These are phyloP conservation scores for Gossypium gossypioides DNA, from an alignment of 441 rosid species.

Conservation along the genomic window DNA sequence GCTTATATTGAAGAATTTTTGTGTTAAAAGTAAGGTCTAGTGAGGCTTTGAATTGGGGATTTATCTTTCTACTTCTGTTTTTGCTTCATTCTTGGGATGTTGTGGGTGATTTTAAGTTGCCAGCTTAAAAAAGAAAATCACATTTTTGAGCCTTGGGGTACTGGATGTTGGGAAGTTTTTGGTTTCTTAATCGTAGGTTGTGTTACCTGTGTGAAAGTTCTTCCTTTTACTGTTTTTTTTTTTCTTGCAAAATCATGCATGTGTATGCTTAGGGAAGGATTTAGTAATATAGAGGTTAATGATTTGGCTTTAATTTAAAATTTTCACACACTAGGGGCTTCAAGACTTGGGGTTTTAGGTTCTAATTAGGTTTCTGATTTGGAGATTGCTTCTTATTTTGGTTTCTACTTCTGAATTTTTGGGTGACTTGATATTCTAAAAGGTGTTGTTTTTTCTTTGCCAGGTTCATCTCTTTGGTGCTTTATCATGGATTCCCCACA, in stretches of 20 bases:
- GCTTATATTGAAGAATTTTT: constrained; percentile 6
- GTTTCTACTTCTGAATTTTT: background rate
- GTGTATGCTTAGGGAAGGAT: constrained; percentile 8
- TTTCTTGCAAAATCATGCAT: background rate
- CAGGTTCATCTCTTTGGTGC: constrained; percentile 24
- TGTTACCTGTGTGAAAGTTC: background rate
- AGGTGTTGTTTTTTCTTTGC: constrained; percentile 19
- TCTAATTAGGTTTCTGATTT: constrained; percentile 1
- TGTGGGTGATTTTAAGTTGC: background rate
- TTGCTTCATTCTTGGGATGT: background rate
- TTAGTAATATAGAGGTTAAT: background rate
- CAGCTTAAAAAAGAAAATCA: background rate
- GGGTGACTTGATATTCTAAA: background rate
- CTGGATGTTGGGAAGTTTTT: background rate
- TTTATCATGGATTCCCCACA: constrained; percentile 80
- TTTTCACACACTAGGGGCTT: background rate
- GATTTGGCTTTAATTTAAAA: background rate
- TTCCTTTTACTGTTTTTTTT: background rate
- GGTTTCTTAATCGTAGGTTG: background rate
- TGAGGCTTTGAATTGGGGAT: background rate
- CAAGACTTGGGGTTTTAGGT: background rate
- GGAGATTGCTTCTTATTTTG: background rate
- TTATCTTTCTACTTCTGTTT: background rate
- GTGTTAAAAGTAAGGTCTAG: background rate
- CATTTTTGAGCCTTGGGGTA: background rate